A percentile compares a stretch with the other conserved stretches of the same genome.
These are phyloP conservation scores for Linum tenue DNA, from an alignment of 345 rosid genomes.

Conservation along the genomic window DNA sequence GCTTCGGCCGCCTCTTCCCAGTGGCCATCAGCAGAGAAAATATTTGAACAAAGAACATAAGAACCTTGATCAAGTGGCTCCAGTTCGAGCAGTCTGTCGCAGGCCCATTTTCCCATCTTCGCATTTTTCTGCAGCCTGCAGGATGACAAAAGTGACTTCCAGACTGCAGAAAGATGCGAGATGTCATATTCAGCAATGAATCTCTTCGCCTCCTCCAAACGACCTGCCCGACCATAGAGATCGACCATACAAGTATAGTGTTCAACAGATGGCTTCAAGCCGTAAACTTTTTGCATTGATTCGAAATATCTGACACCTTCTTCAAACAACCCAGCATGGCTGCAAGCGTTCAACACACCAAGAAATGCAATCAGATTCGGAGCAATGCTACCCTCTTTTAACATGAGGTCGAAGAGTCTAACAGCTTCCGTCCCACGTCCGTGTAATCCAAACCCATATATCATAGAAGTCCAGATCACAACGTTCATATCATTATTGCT, in stretches of 20 bases:
- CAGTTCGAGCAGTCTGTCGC: conserved; percentile 25
- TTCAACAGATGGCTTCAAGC: conserved; percentile 36
- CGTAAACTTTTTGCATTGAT: conserved; percentile 34
- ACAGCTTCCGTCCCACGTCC: conserved; percentile 39
- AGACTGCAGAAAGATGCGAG: conserved; percentile 26
- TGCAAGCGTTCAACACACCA: conserved; percentile 45
- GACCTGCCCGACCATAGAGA: conserved; percentile 46
- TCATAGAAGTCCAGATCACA: conserved; percentile 46
- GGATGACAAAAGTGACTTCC: conserved; percentile 44
- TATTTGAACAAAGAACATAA: conserved; percentile 36
- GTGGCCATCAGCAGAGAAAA: conserved; percentile 22
- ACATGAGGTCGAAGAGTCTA: conserved; percentile 25
- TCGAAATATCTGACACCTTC: conserved; percentile 36
- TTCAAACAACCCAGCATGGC: conserved; percentile 40
- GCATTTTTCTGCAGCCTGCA: conserved; percentile 37
- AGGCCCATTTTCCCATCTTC: conserved; percentile 36
- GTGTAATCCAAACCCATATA: conserved; percentile 36
- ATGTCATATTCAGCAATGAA: conserved; percentile 34
- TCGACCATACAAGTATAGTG: conserved; percentile 54
- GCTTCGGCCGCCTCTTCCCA: conserved; percentile 37
- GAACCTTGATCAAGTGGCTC: conserved; percentile 35
- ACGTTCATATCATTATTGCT: conserved; percentile 17
- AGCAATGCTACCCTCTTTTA: conserved; percentile 19
- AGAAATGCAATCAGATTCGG: conserved; percentile 44
- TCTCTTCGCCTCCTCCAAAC: conserved; percentile 30